A percentile compares a stretch with the other conserved stretches of the same genome.
phyloP scores from a whole-genome alignment of 768 basidiomycete genomes.

The Collybiopsis confluens region DNA sequence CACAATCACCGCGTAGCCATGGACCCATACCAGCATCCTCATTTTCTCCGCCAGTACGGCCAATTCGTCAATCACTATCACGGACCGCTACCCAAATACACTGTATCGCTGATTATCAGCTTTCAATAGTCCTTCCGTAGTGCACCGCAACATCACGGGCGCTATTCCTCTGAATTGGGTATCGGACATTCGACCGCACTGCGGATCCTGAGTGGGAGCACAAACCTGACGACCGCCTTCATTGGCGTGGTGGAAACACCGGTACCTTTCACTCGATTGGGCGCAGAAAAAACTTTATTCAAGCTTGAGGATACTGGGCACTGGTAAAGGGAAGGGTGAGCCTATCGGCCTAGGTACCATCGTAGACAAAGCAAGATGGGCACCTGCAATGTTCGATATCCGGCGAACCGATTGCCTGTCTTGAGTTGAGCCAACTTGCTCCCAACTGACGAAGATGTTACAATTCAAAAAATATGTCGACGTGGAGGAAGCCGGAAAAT shows the following conservation, averaged over 20 bases:
- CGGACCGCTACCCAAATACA: constrained; percentile 40
- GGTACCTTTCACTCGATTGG: constrained; percentile 47
- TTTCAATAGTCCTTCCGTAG: constrained; percentile 40
- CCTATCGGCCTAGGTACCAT: constrained; percentile 15
- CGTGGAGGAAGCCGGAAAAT: constrained; percentile 45
- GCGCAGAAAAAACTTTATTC: constrained; percentile 30
- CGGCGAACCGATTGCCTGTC: constrained; percentile 40
- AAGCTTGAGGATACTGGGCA: not conserved
- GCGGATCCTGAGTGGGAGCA: constrained; percentile 63
- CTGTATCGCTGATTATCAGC: constrained; percentile 49
- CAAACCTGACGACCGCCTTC: constrained; percentile 55
- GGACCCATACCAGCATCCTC: constrained; percentile 47
- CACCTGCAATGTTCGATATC: constrained; percentile 58
- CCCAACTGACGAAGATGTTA: constrained; percentile 39
- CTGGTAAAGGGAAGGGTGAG: constrained; percentile 24
- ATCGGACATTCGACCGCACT: constrained; percentile 31
- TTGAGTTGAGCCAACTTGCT: constrained; percentile 33
- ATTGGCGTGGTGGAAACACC: constrained; percentile 76
- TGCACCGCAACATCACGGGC: constrained; percentile 56
- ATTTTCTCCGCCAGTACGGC: constrained; percentile 43
- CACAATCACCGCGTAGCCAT: constrained; percentile 42
- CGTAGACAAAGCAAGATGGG: constrained; percentile 35
- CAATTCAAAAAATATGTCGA: constrained; percentile 44
- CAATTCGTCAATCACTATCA: constrained; percentile 44
- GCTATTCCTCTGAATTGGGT: constrained; percentile 46